Evolutionary conservation across 2,329 filamentous ascomycete genomes (phyloP).

Genomic region (Verticillium nonalfalfae): DNA sequence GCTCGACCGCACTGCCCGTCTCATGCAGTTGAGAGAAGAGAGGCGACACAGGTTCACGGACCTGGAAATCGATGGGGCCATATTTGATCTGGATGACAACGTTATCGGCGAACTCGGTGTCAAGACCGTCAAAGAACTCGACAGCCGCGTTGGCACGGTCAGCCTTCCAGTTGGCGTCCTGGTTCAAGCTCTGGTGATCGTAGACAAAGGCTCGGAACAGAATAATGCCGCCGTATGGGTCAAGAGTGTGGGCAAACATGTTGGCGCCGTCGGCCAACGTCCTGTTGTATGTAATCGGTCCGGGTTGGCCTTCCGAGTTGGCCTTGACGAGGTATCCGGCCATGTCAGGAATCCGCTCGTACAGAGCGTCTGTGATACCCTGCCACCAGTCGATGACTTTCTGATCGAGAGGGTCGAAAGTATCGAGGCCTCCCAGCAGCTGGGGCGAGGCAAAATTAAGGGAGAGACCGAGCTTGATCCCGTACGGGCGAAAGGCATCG

Average conservation of each 20-base stretch:
- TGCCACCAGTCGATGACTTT: slow-evolving; percentile 58
- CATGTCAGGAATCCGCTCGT: slow-evolving; percentile 57
- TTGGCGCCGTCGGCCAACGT: slow-evolving; percentile 64
- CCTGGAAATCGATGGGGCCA: slow-evolving; percentile 69
- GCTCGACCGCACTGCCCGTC: slow-evolving; percentile 50
- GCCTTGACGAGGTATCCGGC: slow-evolving; percentile 66
- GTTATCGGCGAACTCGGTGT: slow-evolving; percentile 62
- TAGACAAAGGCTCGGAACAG: slow-evolving; percentile 72
- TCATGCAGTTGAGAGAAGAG: slow-evolving; percentile 48
- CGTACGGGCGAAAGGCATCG: slow-evolving; percentile 60
- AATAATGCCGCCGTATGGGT: slow-evolving; percentile 50
- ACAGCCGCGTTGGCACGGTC: slow-evolving; percentile 67
- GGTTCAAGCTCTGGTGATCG: slow-evolving; percentile 40
- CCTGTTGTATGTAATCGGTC: slow-evolving; percentile 62
- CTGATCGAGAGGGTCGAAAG: slow-evolving; percentile 59
- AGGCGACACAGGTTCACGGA: slow-evolving; percentile 60
- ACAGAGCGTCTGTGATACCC: slow-evolving; percentile 52
- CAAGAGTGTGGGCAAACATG: slow-evolving; percentile 54
- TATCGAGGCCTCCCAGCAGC: slow-evolving; percentile 45
- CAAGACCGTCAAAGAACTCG: slow-evolving; percentile 58
- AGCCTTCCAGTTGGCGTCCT: slow-evolving; percentile 48
- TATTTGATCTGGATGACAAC: slow-evolving; percentile 70
- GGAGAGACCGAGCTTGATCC: slow-evolving; percentile 58
- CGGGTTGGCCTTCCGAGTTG: slow-evolving; percentile 66
- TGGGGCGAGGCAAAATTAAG: slow-evolving; percentile 63